Evolutionary conservation across 768 basidiomycete genomes (phyloP).

Genomic region (Leccinum subtestaceum): DNA sequence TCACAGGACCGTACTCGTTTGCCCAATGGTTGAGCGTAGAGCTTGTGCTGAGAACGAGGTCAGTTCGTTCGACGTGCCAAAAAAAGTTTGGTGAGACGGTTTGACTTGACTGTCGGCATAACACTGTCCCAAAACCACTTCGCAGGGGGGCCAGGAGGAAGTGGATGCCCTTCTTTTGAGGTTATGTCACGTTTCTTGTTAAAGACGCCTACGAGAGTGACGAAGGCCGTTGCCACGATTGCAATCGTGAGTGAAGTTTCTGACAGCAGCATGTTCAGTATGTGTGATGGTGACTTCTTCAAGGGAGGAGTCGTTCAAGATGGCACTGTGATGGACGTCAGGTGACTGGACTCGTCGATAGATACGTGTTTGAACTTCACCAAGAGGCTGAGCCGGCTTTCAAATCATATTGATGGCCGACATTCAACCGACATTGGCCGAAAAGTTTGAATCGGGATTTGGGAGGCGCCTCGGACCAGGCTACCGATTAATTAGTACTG

Average conservation of each 20-base stretch:
- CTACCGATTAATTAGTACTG: too few relatives aligned
- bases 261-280: neutral
- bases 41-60: conserved; percentile 10
- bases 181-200: neutral
- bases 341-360: neutral
- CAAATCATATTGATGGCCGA: too few relatives aligned
- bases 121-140: conserved; percentile 7
- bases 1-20: conserved; percentile 56
- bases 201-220: neutral
- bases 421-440: too few relatives aligned
- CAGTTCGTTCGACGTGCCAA: neutral
- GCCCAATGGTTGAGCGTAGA: conserved; percentile 49
- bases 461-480: too few relatives aligned
- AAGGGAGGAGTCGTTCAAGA: neutral
- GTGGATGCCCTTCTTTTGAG: conserved; percentile 8
- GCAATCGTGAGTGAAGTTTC: neutral
- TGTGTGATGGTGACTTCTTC: neutral
- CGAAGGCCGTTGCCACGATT: neutral
- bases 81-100: neutral
- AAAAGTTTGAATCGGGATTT: too few relatives aligned
- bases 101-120: conserved; percentile 12
- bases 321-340: neutral
- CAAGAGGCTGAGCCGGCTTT: too few relatives aligned
- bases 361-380: neutral
- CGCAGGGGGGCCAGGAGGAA: conserved; percentile 19